A percentile compares a stretch with the other conserved stretches of the same genome.
Conservation (phyloP, 495 filamentous ascomycete species). For the Tuber calosporum region DNA sequence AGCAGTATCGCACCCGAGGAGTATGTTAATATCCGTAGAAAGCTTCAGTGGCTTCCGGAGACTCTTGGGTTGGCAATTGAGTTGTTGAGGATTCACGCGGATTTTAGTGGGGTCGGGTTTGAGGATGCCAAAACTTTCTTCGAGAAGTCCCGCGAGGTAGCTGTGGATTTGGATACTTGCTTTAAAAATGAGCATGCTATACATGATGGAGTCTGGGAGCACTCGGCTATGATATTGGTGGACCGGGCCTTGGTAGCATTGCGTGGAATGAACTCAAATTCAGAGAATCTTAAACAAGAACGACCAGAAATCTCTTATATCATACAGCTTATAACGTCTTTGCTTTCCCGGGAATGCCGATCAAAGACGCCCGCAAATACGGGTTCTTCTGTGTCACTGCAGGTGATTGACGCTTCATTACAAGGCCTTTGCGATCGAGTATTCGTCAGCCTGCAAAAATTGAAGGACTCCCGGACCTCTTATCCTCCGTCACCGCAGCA, state of each 20-base stretch:
- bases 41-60: slow-evolving; percentile 34
- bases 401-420: slow-evolving; percentile 52
- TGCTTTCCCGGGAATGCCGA: slow-evolving; percentile 11
- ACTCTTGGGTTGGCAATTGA: slow-evolving; percentile 23
- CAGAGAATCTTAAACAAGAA: slow-evolving; percentile 42
- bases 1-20: slow-evolving; percentile 4
- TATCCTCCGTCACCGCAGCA: slow-evolving; percentile 55
- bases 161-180: slow-evolving; percentile 11
- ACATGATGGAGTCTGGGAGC: slow-evolving; percentile 29
- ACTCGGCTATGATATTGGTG: slow-evolving; percentile 43
- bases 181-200: slow-evolving; percentile 20
- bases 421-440: slow-evolving; percentile 57
- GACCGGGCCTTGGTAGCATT: slow-evolving; percentile 47
- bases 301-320: slow-evolving; percentile 36
- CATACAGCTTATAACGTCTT: slow-evolving; percentile 27
- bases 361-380: not conserved
- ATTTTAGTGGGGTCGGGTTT: slow-evolving; percentile 27
- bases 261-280: slow-evolving; percentile 44
- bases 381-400: slow-evolving; percentile 2
- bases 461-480: slow-evolving; percentile 48
- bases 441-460: slow-evolving; percentile 65
- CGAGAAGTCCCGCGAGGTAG: slow-evolving; percentile 12
- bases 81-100: slow-evolving; percentile 26
- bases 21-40: slow-evolving; percentile 21
- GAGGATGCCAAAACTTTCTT: slow-evolving; percentile 16